Conservation (phyloP, 2,329 filamentous ascomycete species). For the Neodidymelliopsis sp. region DNA sequence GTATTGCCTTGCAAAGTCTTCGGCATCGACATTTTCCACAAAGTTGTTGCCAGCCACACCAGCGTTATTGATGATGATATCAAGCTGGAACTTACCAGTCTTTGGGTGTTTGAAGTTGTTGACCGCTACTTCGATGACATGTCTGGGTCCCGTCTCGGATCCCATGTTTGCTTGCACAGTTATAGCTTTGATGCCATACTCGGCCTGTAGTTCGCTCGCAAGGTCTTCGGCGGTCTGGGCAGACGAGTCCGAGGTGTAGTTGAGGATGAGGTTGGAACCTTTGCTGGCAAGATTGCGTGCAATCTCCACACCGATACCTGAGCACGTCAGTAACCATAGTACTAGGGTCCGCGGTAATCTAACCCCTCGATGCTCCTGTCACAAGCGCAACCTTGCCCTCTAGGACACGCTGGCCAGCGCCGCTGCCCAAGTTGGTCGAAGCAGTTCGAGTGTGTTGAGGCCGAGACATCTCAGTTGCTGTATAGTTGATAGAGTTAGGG, state of each 20-base stretch:
- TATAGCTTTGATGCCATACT: slow-evolving; percentile 67
- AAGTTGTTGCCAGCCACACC: slow-evolving; percentile 71
- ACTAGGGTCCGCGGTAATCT: neutral
- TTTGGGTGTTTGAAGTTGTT: slow-evolving; percentile 65
- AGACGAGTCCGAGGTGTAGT: slow-evolving; percentile 73
- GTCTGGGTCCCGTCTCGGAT: slow-evolving; percentile 65
- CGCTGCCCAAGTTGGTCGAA: slow-evolving; percentile 50
- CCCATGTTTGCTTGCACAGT: slow-evolving; percentile 76
- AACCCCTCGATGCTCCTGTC: slow-evolving; percentile 80
- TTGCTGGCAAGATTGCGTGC: slow-evolving; percentile 76
- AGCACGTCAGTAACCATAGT: slow-evolving; percentile 9
- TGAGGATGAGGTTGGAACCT: slow-evolving; percentile 72
- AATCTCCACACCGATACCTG: slow-evolving; percentile 76
- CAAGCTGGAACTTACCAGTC: slow-evolving; percentile 69
- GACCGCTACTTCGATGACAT: slow-evolving; percentile 66
- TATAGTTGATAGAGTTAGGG: neutral
- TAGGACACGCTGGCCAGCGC: slow-evolving; percentile 47
- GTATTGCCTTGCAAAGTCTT: slow-evolving; percentile 76
- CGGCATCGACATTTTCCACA: slow-evolving; percentile 67
- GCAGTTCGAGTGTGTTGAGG: slow-evolving; percentile 45
- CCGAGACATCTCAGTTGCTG: slow-evolving; percentile 45
- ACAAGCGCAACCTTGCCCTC: slow-evolving; percentile 81
- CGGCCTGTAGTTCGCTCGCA: slow-evolving; percentile 61
- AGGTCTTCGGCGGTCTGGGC: slow-evolving; percentile 60
- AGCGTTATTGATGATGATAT: slow-evolving; percentile 89